These are phyloP conservation scores for Metarhizium sp. DNA, from an alignment of 2,329 filamentous ascomycete species.

Conservation along the genomic window DNA sequence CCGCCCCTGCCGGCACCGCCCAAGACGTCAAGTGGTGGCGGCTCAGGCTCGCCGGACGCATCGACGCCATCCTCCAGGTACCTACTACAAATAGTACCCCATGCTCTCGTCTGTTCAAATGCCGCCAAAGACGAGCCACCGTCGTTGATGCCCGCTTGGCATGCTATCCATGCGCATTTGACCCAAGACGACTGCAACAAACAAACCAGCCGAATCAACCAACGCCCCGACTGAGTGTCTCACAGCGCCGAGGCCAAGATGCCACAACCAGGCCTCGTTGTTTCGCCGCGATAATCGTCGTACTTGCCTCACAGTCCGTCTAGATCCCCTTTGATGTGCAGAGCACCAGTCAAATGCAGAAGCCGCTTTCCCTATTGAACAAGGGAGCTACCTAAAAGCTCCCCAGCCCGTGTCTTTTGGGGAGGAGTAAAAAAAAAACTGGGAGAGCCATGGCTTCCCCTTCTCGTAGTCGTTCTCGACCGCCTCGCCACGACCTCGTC, in stretches of 20 bases:
- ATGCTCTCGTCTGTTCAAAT: no score
- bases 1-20: no score
- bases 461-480: conserved; percentile 19
- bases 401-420: neutral
- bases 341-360: neutral
- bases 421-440: neutral
- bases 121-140: no score
- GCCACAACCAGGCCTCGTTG: conserved; percentile 1
- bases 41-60: no score
- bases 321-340: neutral
- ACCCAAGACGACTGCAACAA: no score
- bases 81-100: no score
- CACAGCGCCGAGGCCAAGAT: conserved; percentile 2
- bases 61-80: no score
- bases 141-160: no score
- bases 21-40: no score
- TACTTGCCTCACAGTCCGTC: conserved; percentile 3
- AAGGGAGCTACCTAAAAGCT: neutral
- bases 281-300: conserved; percentile 2
- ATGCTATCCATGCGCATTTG: no score
- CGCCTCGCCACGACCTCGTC: conserved; percentile 22
- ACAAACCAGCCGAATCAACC: neutral
- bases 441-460: conserved; percentile 22
- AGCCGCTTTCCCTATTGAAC: neutral
- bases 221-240: neutral